A percentile compares a stretch with the other conserved stretches of the same genome.
phyloP scores from a whole-genome alignment of 805 yeast genomes.

The Ogataea minuta region DNA sequence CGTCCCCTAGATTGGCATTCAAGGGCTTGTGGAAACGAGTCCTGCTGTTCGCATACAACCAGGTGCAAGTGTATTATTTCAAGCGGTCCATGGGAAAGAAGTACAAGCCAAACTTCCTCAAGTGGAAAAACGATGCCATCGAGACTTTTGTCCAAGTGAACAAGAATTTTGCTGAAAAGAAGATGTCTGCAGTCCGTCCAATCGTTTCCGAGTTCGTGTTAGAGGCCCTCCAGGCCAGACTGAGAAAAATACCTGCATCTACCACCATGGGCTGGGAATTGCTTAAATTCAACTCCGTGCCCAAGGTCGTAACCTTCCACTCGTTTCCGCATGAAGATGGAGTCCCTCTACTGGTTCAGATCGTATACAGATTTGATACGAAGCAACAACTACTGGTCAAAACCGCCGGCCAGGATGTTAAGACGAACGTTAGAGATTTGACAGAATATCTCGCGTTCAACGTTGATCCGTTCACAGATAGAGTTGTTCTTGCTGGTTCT shows the following conservation, averaged over 20 bases:
- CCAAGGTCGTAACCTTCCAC: conserved; percentile 70
- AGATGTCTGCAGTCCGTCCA: conserved; percentile 46
- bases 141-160: conserved; percentile 76
- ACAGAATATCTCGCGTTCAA: conserved; percentile 60
- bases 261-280: conserved; percentile 74
- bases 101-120: conserved; percentile 60
- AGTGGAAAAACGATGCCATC: conserved; percentile 86
- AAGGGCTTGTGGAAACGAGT: conserved; percentile 57
- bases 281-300: conserved; percentile 63
- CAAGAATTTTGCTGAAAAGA: conserved; percentile 67
- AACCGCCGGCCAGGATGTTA: conserved; percentile 41
- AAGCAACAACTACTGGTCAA: conserved; percentile 55
- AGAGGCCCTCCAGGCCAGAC: conserved; percentile 53
- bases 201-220: conserved; percentile 61
- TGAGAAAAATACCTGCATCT: conserved; percentile 53
- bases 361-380: conserved; percentile 62
- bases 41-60: conserved; percentile 66
- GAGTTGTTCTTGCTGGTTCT: conserved; percentile 60
- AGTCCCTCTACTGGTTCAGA: conserved; percentile 40
- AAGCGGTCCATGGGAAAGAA: conserved; percentile 35
- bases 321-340: conserved; percentile 45
- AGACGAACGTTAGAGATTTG: conserved; percentile 48
- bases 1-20: conserved; percentile 40
- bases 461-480: conserved; percentile 58
- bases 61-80: conserved; percentile 49